phyloP scores from a whole-genome alignment of 495 filamentous ascomycete species.

The Massariosphaeria phaeospora region DNA sequence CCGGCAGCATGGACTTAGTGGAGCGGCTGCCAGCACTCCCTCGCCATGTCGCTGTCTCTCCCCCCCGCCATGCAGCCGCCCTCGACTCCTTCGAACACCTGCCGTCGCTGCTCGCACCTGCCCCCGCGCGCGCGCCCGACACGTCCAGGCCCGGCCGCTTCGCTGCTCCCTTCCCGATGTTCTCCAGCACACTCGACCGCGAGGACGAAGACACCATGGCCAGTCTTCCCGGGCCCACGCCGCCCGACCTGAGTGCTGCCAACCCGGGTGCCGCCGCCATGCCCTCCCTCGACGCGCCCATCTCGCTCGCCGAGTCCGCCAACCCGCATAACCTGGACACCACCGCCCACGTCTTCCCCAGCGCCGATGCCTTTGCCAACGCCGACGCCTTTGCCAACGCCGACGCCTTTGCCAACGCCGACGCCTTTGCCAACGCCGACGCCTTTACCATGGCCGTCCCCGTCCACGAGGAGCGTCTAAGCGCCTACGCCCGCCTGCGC shows the following conservation, averaged over 20 bases:
- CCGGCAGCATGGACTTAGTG: slow-evolving; percentile 9
- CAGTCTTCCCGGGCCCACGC: too few relatives aligned
- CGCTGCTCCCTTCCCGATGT: too few relatives aligned
- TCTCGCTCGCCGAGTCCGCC: neutral
- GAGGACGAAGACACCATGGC: too few relatives aligned
- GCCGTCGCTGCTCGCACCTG: neutral
- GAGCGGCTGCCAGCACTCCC: neutral
- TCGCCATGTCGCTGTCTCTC: neutral
- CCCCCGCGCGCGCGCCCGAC: neutral
- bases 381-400: neutral
- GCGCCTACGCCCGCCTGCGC: slow-evolving; percentile 63
- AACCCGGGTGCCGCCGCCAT: too few relatives aligned
- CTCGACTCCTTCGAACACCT: neutral
- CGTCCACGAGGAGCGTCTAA: slow-evolving; percentile 11
- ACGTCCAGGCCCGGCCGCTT: too few relatives aligned
- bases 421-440: neutral
- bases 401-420: neutral
- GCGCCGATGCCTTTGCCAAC: neutral
- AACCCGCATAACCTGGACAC: too few relatives aligned
- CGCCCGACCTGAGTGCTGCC: too few relatives aligned
- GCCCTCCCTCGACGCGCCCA: neutral
- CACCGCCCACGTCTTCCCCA: neutral
- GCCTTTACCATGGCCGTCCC: neutral
- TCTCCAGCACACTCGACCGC: too few relatives aligned
- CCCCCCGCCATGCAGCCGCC: slow-evolving; percentile 4